Base-by-base conservation (phyloP, 257 asterid genomes). In the Rauvolfia tetraphylla region DNA sequence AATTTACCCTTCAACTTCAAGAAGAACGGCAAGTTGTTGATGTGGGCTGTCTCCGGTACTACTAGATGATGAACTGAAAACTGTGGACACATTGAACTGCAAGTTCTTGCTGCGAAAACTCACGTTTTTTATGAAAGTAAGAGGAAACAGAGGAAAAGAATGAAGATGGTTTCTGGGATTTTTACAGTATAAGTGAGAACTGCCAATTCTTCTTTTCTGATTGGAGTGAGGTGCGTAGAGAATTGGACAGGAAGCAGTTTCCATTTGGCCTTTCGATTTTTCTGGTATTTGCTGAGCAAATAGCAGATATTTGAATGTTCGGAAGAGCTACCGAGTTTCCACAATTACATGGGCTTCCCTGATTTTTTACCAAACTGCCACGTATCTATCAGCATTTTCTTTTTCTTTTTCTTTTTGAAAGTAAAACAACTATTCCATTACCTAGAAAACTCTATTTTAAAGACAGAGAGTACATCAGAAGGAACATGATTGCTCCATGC, bases 1-100 rank as follows among this genome's bases (percentile, higher is more conserved):
- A 75, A 39, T 25, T 53, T 66, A 95, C 99, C 98, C 98, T 85
- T 95, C 99, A 77, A 89, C 96, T 89, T 95, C 94, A 76, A 95
- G 89, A 71, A 95, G 94, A 83, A 91, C 81, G 33, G 97, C 93
- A 73, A 90, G 83, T 78, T 89, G 76, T 67, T 75, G 84, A 78
- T 92, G 78, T 72, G 81, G 86, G 65, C 73, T 77, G 29, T 76
- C 63, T 27, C 79, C 92, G 63, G 78, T 10, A 57, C 49, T 23
- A 41, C 34, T 42, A 9, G 88, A 71, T 29, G 88, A 78, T 34
- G 84, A 77, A 59, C 76, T 58, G 23, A 72, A 76, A 27, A 76
- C 79, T 42, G 67, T 80, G 79, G 66, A 71, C 49, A 83, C 84
- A 85, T 84, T 80, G 74, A 74, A 78, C 9, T 72, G 87, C 69